Evolutionary conservation across 345 rosid genomes (phyloP).

Genomic region (Gossypium sturtianum): DNA sequence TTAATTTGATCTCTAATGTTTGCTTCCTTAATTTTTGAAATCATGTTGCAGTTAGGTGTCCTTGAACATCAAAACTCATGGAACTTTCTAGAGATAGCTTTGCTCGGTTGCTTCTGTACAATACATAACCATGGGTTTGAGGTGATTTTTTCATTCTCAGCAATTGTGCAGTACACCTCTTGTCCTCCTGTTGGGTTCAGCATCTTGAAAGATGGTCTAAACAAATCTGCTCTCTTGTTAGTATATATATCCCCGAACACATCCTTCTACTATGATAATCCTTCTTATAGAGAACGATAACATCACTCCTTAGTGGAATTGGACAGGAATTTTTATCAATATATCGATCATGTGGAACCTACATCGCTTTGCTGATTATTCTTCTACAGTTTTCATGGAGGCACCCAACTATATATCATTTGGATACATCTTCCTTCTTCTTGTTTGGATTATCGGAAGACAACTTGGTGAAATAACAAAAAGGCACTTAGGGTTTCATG

Average conservation of each 20-base stretch:
- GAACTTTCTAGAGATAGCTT: conserved; percentile 90
- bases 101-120: conserved; percentile 91
- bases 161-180: conserved; percentile 78
- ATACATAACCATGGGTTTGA: conserved; percentile 92
- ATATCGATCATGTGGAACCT: conserved; percentile 91
- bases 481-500: conserved; percentile 78
- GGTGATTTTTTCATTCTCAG: conserved; percentile 86
- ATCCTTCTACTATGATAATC: conserved; percentile 39
- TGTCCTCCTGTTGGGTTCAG: conserved; percentile 88
- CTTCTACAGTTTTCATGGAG: conserved; percentile 73
- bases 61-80: conserved; percentile 58
- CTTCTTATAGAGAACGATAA: conserved; percentile 75
- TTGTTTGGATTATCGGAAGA: conserved; percentile 87
- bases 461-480: conserved; percentile 83
- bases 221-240: conserved; percentile 87
- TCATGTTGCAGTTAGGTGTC: conserved; percentile 81
- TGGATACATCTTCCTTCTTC: conserved; percentile 87
- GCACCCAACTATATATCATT: conserved; percentile 81
- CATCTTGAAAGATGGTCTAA: conserved; percentile 93
- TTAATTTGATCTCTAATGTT: conserved; percentile 58
- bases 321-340: conserved; percentile 74
- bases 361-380: conserved; percentile 85
- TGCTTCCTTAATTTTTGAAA: conserved; percentile 52
- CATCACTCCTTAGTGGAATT: conserved; percentile 71
- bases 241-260: conserved; percentile 62